phyloP scores from a whole-genome alignment of 192 early-diverging fungal species.

The Linderina pennispora region DNA sequence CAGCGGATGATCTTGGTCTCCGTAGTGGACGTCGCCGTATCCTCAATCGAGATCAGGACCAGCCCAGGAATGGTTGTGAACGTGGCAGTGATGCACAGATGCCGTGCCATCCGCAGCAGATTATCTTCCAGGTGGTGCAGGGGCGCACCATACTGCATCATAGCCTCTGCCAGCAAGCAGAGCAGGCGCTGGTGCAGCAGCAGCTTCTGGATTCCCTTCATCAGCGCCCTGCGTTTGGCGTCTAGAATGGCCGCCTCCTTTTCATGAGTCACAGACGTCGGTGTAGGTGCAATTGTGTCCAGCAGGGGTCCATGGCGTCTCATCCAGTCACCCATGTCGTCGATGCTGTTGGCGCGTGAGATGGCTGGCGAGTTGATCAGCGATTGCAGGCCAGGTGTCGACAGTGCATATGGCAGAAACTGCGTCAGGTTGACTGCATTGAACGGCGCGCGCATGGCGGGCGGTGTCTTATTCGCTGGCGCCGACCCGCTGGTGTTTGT shows the following conservation, averaged over 20 bases:
- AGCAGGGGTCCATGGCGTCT: slow-evolving; percentile 4
- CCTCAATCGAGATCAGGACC: slow-evolving; percentile 59
- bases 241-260: not conserved
- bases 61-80: slow-evolving; percentile 60
- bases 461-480: not conserved
- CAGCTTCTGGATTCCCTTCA: slow-evolving; percentile 39
- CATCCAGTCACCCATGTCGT: slow-evolving; percentile 10
- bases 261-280: not conserved
- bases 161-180: slow-evolving; percentile 49
- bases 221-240: slow-evolving; percentile 1
- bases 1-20: slow-evolving; percentile 64
- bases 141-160: slow-evolving; percentile 63
- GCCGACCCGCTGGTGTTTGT: too few relatives aligned
- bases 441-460: slow-evolving; percentile 4
- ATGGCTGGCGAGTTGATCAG: slow-evolving; percentile 4
- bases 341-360: slow-evolving; percentile 5
- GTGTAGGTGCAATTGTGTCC: slow-evolving; percentile 1
- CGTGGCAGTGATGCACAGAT: slow-evolving; percentile 51
- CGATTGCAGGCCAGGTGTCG: slow-evolving; percentile 13
- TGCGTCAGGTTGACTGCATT: slow-evolving; percentile 10
- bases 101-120: slow-evolving; percentile 49
- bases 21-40: slow-evolving; percentile 57
- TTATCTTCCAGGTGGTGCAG: slow-evolving; percentile 58
- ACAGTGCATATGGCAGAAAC: slow-evolving; percentile 21
- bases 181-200: slow-evolving; percentile 57